Base-by-base conservation (phyloP, 1,139 yeast species). In the Meyerozyma sp. region DNA sequence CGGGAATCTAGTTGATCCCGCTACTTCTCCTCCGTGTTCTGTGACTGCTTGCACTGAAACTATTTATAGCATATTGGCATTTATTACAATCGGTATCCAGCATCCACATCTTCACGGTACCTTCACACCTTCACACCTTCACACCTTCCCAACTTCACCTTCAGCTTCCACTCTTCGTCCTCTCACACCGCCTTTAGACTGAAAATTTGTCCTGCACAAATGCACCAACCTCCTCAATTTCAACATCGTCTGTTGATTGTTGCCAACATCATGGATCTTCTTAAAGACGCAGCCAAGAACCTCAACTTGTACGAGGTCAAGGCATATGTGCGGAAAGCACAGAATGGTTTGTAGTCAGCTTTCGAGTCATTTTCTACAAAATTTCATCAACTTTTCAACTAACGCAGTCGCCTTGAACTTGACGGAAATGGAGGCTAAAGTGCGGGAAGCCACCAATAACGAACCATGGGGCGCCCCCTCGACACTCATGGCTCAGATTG, bases 401-500 rank as follows among this genome's bases (percentile, higher is more conserved):
- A 46, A 43, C 49, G 32, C 50, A 68, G 76, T 89, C 36, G 96
- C 95, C 53, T 81, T 90, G 77, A 93, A 91, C 66, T 83, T 88
- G 64, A 88, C 96, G 10, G 97, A 89, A 52, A 90, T 88, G 84
- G 98, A 93, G 67, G 85, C 96, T 40, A 90, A 87, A 65, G 98
- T 90, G 18, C 82, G 98, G 50, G 98, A 93, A 64, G 98, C 98
- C 40, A 93, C 98, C 45, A 93, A 93, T 63, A 93, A 93, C 62
- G 99, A 93, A 65, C 98, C 98, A 2, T 93, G 99, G 99, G 98
- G 98, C n/a, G 95, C 97, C 3, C 82, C 95, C 2, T 79, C 94
- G 5, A 79, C 96, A 2, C 69, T 87, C 59, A 93, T 94, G 98
- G 86, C 84, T 49, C 94, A 90, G 60, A 93, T 94, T 55, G 94